Percentiles rank a stretch among this genome's conserved stretches.
Evolutionary conservation across 2,329 filamentous ascomycete genomes (phyloP).

Genomic region (Fusarium drepaniforme): DNA sequence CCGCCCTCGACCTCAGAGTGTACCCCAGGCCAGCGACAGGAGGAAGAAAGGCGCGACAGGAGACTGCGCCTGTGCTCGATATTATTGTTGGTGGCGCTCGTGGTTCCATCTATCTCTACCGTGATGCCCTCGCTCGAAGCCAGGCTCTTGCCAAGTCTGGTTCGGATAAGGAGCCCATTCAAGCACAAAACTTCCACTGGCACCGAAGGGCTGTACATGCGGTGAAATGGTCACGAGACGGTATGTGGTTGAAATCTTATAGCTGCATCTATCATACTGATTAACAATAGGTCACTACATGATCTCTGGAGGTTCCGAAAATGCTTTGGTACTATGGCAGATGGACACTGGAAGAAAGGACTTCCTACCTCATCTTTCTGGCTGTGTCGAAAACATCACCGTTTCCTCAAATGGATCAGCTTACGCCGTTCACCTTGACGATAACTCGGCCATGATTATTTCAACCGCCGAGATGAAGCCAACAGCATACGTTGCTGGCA

Average conservation of each 20-base stretch:
- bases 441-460: constrained; percentile 92
- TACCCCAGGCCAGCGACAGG: constrained; percentile 34
- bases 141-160: constrained; percentile 56
- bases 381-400: constrained; percentile 85
- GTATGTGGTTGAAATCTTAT: constrained; percentile 57
- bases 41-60: constrained; percentile 42
- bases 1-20: constrained; percentile 73
- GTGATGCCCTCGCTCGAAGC: constrained; percentile 75
- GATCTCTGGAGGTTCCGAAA: constrained; percentile 92
- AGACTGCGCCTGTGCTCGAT: constrained; percentile 66
- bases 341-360: constrained; percentile 86
- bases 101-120: constrained; percentile 85
- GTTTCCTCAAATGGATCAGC: constrained; percentile 84
- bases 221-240: constrained; percentile 93
- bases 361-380: constrained; percentile 90
- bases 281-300: constrained; percentile 81
- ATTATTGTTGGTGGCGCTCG: constrained; percentile 81
- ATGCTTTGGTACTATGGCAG: constrained; percentile 92
- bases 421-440: constrained; percentile 87
- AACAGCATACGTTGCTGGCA: constrained; percentile 84
- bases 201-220: constrained; percentile 86
- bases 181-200: constrained; percentile 85
- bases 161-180: constrained; percentile 61
- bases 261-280: constrained; percentile 45
- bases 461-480: constrained; percentile 92